Conservation (phyloP, 352 stramenopile species). For the Globisporangium cystogenes region DNA sequence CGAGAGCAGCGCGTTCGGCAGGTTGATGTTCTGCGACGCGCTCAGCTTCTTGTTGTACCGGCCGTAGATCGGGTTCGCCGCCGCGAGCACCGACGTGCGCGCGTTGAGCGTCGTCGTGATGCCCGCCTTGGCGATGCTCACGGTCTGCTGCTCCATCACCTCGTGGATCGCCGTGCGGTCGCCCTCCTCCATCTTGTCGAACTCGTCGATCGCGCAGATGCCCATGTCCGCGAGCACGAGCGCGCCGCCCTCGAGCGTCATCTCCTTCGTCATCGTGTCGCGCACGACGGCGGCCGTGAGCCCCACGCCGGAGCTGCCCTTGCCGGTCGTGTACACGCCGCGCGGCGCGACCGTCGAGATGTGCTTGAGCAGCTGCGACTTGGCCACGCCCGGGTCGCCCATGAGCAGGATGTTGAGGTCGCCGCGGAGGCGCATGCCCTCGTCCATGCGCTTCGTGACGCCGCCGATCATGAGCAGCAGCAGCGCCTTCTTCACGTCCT, state of each 20-base stretch:
- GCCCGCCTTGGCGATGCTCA: slow-evolving; percentile 98
- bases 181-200: slow-evolving; percentile 98
- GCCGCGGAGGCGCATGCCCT: slow-evolving; percentile 96
- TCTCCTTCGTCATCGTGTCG: slow-evolving; percentile 93
- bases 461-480: slow-evolving; percentile 96
- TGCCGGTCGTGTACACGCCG: slow-evolving; percentile 99
- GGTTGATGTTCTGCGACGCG: slow-evolving; percentile 97
- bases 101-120: slow-evolving; percentile 98
- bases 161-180: slow-evolving; percentile 99
- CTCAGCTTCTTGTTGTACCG: slow-evolving; percentile 85
- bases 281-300: slow-evolving; percentile 97
- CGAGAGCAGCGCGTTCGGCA: slow-evolving; percentile 98
- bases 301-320: slow-evolving; percentile 97
- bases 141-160: slow-evolving; percentile 99
- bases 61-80: slow-evolving; percentile 98
- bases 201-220: slow-evolving; percentile 99
- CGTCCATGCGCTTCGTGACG: slow-evolving; percentile 85
- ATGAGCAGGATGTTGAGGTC: slow-evolving; percentile 99
- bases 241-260: slow-evolving; percentile 91
- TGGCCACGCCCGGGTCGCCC: slow-evolving; percentile 97
- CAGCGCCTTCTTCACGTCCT: slow-evolving; percentile 99
- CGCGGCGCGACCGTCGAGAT: slow-evolving; percentile 95
- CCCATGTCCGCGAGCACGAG: slow-evolving; percentile 98
- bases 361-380: slow-evolving; percentile 99
- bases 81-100: slow-evolving; percentile 96